Conservation (phyloP, 73 alveolate genomes). For the Paramecium octaurelia region DNA sequence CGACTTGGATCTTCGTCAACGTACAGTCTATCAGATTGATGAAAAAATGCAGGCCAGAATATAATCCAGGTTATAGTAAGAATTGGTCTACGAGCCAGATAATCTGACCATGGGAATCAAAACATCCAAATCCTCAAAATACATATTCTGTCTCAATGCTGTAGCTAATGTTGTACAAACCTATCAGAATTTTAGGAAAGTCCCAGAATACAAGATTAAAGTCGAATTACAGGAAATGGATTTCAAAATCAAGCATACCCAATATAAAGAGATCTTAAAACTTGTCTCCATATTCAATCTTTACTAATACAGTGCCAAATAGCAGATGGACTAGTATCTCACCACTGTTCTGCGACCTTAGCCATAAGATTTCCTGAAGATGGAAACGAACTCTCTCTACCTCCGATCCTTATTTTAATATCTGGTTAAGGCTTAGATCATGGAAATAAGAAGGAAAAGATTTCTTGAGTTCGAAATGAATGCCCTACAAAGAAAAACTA, state of each 20-base stretch:
- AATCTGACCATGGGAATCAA: not conserved
- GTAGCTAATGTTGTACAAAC: not conserved
- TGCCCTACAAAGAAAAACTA: not conserved
- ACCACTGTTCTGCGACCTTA: not conserved
- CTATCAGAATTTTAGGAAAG: not conserved
- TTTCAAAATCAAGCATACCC: constrained; percentile 14
- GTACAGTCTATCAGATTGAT: not conserved
- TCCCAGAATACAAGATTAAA: constrained; percentile 19
- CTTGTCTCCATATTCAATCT: not conserved
- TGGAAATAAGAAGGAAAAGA: not conserved
- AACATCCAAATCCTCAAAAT: not conserved
- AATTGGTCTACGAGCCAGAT: not conserved
- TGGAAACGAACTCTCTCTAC: not conserved
- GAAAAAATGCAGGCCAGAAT: not conserved
- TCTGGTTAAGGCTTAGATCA: not conserved
- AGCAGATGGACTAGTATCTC: not conserved
- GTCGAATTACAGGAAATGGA: constrained; percentile 43
- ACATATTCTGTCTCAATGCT: constrained; percentile 32
- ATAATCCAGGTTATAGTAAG: not conserved
- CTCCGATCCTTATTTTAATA: not conserved
- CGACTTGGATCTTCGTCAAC: not conserved
- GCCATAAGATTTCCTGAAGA: not conserved
- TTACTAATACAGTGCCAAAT: constrained; percentile 20
- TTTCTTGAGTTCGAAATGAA: not conserved
- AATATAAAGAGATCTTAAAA: not conserved